Conservation (phyloP, 495 filamentous ascomycete species). For the Acidomyces sp. region DNA sequence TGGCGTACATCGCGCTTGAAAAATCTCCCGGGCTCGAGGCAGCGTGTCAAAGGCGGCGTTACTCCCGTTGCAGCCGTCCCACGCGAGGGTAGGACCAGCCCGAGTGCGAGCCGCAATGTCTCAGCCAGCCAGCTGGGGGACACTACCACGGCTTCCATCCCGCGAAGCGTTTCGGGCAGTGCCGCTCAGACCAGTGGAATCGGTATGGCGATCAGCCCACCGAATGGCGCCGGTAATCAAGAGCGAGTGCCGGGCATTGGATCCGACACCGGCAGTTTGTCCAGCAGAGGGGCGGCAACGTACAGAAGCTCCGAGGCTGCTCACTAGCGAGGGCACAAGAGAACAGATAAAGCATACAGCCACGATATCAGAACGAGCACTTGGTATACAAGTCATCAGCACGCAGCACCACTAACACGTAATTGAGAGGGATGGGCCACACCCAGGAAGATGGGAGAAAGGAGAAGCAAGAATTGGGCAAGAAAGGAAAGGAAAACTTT, state of each 20-base stretch:
- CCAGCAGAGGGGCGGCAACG: background rate
- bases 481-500: background rate
- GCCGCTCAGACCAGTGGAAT: background rate
- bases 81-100: constrained; percentile 12
- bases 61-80: constrained; percentile 16
- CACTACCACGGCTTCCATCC: too few relatives aligned
- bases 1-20: constrained; percentile 70
- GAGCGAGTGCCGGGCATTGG: background rate
- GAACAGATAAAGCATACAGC: background rate
- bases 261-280: background rate
- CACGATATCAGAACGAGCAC: background rate
- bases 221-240: background rate
- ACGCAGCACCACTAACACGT: too few relatives aligned
- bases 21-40: constrained; percentile 13
- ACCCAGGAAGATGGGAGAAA: background rate
- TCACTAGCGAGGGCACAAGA: background rate
- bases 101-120: background rate
- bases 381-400: background rate
- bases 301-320: constrained; percentile 8
- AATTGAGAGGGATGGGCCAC: background rate
- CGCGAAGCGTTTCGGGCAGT: constrained; percentile 13
- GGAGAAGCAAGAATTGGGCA: background rate
- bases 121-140: background rate
- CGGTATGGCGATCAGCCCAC: background rate
- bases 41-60: constrained; percentile 9